These are phyloP conservation scores for Septoria linicola DNA, from an alignment of 2,329 filamentous ascomycete genomes.

Conservation along the genomic window DNA sequence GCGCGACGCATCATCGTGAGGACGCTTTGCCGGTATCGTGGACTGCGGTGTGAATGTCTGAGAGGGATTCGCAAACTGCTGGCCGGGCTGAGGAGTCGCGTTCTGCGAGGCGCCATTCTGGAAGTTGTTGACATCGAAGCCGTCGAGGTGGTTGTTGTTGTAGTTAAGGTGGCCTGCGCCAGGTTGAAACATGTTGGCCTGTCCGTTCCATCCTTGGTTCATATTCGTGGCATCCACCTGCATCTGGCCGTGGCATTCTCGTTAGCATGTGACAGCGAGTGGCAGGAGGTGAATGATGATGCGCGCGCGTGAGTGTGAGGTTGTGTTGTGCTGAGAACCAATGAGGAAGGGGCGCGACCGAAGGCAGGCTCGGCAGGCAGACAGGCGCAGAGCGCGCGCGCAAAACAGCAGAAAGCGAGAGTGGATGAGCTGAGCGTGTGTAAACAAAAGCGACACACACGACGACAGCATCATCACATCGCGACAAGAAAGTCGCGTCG, in stretches of 20 bases:
- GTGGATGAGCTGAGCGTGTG: background rate
- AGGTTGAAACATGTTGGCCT: constrained; percentile 20
- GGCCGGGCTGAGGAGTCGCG: constrained; percentile 54
- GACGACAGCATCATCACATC: background rate
- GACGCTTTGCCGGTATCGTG: constrained; percentile 86
- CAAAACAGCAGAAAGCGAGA: background rate
- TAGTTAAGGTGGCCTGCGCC: constrained; percentile 25
- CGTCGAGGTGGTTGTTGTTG: constrained; percentile 25
- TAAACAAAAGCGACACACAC: no score
- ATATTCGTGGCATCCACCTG: constrained; percentile 6
- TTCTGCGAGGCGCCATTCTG: constrained; percentile 81
- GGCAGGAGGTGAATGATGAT: background rate
- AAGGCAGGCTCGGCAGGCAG: background rate
- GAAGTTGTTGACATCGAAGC: constrained; percentile 46
- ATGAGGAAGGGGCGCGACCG: background rate
- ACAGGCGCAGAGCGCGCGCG: background rate
- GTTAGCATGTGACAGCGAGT: constrained; percentile 4
- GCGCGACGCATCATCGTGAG: constrained; percentile 77
- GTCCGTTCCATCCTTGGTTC: constrained; percentile 30
- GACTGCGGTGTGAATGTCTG: constrained; percentile 79
- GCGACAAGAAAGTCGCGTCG: background rate
- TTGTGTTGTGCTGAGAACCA: background rate
- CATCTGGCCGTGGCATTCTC: constrained; percentile 6
- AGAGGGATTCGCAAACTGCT: constrained; percentile 62
- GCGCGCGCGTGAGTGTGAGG: background rate